Evolutionary conservation across 2,329 filamentous ascomycete genomes (phyloP), one percentile per base, ranked within the genome.

Genomic region (Botryotinia convoluta): DNA sequence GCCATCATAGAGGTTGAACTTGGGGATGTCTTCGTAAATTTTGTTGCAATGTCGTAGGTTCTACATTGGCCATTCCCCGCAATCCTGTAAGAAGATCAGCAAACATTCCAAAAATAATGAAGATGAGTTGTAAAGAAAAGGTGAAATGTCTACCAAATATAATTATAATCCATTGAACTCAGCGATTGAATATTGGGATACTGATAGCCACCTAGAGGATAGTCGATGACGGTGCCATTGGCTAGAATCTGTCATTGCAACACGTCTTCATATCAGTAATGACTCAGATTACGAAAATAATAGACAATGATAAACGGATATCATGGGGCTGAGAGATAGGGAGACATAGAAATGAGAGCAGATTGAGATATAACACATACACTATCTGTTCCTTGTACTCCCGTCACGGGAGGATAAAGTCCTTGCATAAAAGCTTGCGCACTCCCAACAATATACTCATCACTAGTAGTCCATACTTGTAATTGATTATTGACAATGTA

Each of bases 341-440:
- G 26, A 59, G n/a, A 18, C 7, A 57, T 14, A 29, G 14, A 10
- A 7, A 64, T 12, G 22, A 37, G 14, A 14, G 26, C 16, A 10
- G 35, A n/a, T 29, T 20, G 32, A 69, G 35, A 51, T n/a, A 5
- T 22, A 29, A 45, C 32, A 70, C 65, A 44, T 73, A 69, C 64
- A 57, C 44, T 29, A 62, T 45, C 39, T 16, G 10, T 14, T 12
- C 59, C 71, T n/a, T 35, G 32, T 39, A n/a, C 59, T 29, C 45
- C 72, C 7, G 20, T 6, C 9, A 64, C 45, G 20, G 93, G 93
- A 3, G 94, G 94, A 79, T 97, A 97, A 6, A 97, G 85, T 7
- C 92, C 94, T 81, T 97, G 94, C 77, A 96, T 83, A 82, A 97
- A 97, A 0, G 91, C 93, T 69, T 88, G 84, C 48, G 93, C 93